Evolutionary conservation across 306 rosid genomes (phyloP).

Genomic region (Gastrolobium villosum): DNA sequence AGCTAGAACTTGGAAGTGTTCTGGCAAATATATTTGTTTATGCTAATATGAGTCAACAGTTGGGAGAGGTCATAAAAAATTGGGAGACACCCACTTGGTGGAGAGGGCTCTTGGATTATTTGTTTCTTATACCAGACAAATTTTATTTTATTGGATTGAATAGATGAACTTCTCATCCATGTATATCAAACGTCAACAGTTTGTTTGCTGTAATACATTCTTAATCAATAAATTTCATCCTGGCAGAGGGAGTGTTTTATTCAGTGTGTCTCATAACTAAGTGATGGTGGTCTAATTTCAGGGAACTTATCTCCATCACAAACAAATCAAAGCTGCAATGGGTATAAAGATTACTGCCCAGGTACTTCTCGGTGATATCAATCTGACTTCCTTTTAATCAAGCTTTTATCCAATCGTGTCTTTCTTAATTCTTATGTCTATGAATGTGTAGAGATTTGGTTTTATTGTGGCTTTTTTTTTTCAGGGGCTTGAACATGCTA

Average conservation of each 20-base stretch:
- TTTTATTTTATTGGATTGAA: neutral
- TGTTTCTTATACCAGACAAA: neutral
- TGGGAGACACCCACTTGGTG: neutral
- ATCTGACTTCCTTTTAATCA: constrained; percentile 30
- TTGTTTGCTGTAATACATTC: constrained; percentile 1
- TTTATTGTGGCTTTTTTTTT: constrained; percentile 38
- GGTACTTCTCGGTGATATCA: constrained; percentile 62
- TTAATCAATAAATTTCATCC: constrained; percentile 12
- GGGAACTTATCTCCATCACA: constrained; percentile 94
- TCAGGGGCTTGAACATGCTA: constrained; percentile 97
- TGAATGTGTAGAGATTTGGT: constrained; percentile 3
- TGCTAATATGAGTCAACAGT: neutral
- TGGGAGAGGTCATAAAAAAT: neutral
- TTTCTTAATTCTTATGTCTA: neutral
- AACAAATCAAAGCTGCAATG: constrained; percentile 98
- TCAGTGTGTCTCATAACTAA: constrained; percentile 29
- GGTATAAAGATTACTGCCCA: constrained; percentile 96
- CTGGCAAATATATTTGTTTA: constrained; percentile 5
- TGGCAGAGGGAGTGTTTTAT: constrained; percentile 5
- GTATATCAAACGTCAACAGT: neutral
- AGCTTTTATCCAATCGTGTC: constrained; percentile 22
- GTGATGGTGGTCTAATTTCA: constrained; percentile 57
- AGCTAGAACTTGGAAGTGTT: neutral
- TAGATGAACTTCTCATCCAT: neutral
- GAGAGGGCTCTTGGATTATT: neutral